phyloP scores from a whole-genome alignment of 2,329 filamentous ascomycete species.

The Tothia fuscella region DNA sequence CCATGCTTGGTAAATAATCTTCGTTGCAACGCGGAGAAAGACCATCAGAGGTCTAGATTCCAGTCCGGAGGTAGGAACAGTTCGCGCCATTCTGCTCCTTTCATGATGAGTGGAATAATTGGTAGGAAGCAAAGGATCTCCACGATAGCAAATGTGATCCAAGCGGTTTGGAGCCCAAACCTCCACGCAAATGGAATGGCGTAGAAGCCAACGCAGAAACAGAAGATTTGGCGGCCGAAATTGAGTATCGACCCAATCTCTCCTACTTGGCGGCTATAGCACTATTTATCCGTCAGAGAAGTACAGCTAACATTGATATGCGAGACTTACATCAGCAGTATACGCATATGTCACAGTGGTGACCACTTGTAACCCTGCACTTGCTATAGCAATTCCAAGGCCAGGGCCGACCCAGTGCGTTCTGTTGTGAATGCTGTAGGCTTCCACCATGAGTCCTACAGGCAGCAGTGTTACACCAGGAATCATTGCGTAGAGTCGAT shows the following conservation, averaged over 20 bases:
- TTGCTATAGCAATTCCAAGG: conserved; percentile 26
- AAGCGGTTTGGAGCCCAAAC: conserved; percentile 1
- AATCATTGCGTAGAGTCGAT: conserved; percentile 23
- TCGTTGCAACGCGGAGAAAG: too few relatives aligned
- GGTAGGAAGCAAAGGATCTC: not conserved
- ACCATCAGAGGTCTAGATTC: conserved; percentile 6
- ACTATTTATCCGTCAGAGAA: conserved; percentile 19
- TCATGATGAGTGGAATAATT: conserved; percentile 4
- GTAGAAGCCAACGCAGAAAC: conserved; percentile 24
- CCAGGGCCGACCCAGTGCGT: conserved; percentile 24
- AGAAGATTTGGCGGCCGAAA: conserved; percentile 23
- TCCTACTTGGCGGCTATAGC: conserved; percentile 26
- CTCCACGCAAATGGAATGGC: conserved; percentile 6
- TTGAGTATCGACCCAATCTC: conserved; percentile 25
- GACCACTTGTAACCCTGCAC: conserved; percentile 25
- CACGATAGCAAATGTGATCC: conserved; percentile 1
- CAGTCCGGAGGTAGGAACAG: conserved; percentile 3
- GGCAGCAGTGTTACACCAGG: conserved; percentile 17
- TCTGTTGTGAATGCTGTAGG: conserved; percentile 19
- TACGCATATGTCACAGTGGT: conserved; percentile 26
- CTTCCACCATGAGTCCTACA: conserved; percentile 21
- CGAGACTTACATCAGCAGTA: conserved; percentile 7
- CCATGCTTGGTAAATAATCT: too few relatives aligned
- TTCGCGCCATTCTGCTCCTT: conserved; percentile 2
- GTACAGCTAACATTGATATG: not conserved